These are phyloP conservation scores for Pyrenochaeta sp. DNA, from an alignment of 2,329 filamentous ascomycete genomes.

Conservation along the genomic window DNA sequence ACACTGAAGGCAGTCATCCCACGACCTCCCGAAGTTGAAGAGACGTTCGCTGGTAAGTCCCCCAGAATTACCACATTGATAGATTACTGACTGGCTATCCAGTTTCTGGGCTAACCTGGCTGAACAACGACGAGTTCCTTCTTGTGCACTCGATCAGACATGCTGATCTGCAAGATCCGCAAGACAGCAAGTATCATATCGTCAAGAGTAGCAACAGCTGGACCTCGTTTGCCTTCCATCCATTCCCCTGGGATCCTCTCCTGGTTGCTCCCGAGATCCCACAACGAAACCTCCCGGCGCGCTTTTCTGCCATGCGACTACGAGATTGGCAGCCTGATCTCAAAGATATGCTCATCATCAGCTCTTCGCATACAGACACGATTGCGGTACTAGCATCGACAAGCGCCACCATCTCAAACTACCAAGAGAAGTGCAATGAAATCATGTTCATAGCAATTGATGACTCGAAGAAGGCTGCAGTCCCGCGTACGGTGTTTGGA, in stretches of 20 bases:
- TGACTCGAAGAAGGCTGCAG: conserved; percentile 75
- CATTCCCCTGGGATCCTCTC: conserved; percentile 64
- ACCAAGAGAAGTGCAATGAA: conserved; percentile 68
- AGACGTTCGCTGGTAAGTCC: conserved; percentile 71
- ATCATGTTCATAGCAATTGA: conserved; percentile 79
- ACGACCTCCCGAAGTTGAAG: conserved; percentile 71
- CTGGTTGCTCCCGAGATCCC: conserved; percentile 55
- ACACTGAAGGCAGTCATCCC: conserved; percentile 79
- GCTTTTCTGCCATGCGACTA: conserved; percentile 79
- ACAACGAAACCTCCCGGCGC: conserved; percentile 67
- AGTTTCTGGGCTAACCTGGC: conserved; percentile 86
- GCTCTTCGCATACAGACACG: conserved; percentile 81
- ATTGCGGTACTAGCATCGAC: conserved; percentile 80
- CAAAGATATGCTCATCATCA: conserved; percentile 80
- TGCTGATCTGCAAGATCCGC: conserved; percentile 55
- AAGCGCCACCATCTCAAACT: conserved; percentile 69
- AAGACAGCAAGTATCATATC: conserved; percentile 74
- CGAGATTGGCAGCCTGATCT: conserved; percentile 81
- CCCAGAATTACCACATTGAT: background rate
- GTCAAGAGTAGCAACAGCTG: conserved; percentile 71
- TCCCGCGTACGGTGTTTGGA: conserved; percentile 52
- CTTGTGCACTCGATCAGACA: conserved; percentile 67
- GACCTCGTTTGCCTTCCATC: conserved; percentile 73
- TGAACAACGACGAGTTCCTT: conserved; percentile 86
- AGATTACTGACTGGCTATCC: conserved; percentile 7